Conservation (phyloP, 495 filamentous ascomycete species). For the Penicillium manginii region DNA sequence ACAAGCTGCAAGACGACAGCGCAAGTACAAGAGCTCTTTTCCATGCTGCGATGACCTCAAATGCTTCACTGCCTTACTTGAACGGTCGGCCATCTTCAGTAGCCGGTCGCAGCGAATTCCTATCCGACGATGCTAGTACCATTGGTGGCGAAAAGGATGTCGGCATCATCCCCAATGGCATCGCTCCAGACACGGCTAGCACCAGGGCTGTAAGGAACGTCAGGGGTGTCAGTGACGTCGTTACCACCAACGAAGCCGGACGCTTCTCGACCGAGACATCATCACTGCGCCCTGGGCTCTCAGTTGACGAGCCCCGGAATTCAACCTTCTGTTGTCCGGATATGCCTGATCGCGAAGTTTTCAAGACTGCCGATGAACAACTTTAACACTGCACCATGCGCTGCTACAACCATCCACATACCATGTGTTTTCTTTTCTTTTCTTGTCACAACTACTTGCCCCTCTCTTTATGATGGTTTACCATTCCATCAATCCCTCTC, state of each 20-base stretch:
- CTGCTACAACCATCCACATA: background rate
- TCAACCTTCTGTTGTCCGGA: constrained; percentile 29
- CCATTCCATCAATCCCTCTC: background rate
- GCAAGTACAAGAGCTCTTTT: constrained; percentile 44
- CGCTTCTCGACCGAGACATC: constrained; percentile 34
- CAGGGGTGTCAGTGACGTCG: constrained; percentile 29
- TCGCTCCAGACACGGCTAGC: constrained; percentile 37
- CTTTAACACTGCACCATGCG: background rate
- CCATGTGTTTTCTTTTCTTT: background rate
- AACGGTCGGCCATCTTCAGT: constrained; percentile 29
- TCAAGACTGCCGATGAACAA: constrained; percentile 29
- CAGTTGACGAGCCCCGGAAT: constrained; percentile 9
- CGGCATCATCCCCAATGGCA: constrained; percentile 25
- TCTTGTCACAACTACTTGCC: background rate
- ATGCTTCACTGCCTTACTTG: constrained; percentile 24
- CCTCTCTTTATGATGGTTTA: background rate
- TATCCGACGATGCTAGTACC: constrained; percentile 39
- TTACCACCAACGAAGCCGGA: constrained; percentile 23
- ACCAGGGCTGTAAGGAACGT: constrained; percentile 41
- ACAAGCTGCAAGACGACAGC: constrained; percentile 35
- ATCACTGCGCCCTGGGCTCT: constrained; percentile 19
- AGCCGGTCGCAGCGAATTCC: constrained; percentile 38
- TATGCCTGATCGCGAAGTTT: constrained; percentile 37
- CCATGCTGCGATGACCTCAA: constrained; percentile 33
- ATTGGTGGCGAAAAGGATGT: constrained; percentile 36